These are phyloP conservation scores for Coemansia sp. DNA, from an alignment of 192 early-diverging fungal species.

Conservation along the genomic window DNA sequence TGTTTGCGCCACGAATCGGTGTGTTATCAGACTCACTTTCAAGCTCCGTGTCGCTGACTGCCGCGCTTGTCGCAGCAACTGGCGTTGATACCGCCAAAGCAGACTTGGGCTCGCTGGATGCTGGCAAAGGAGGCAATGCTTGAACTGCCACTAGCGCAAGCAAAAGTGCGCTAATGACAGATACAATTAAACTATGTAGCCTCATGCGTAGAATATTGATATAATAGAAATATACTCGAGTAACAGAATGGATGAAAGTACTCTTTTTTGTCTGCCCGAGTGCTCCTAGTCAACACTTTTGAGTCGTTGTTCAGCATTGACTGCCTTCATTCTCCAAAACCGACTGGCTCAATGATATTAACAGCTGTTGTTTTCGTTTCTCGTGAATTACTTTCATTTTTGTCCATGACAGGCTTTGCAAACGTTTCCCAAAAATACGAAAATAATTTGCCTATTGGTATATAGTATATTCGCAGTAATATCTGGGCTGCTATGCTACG, in stretches of 20 bases:
- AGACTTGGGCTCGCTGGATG: neutral
- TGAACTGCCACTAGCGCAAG: neutral
- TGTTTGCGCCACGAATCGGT: slow-evolving; percentile 57
- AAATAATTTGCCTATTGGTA: neutral
- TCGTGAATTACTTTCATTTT: neutral
- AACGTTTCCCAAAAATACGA: neutral
- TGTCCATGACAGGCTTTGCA: neutral
- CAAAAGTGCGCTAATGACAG: neutral
- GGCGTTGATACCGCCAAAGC: neutral
- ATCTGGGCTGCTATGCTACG: neutral
- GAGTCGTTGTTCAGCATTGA: neutral
- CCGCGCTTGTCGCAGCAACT: neutral
- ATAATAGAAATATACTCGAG: neutral
- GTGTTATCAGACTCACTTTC: slow-evolving; percentile 7
- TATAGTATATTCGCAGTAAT: neutral
- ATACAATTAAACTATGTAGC: neutral
- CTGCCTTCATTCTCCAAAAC: neutral
- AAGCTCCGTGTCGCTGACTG: neutral
- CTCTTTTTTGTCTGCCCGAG: neutral
- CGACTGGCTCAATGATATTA: neutral
- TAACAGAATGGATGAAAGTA: neutral
- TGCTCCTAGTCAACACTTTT: neutral
- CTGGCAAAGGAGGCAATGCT: neutral
- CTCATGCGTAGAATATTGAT: slow-evolving; percentile 6
- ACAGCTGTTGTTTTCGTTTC: neutral